Base-by-base conservation (phyloP, 139 green algal species). In the Deuterostichococcus epilithicus region DNA sequence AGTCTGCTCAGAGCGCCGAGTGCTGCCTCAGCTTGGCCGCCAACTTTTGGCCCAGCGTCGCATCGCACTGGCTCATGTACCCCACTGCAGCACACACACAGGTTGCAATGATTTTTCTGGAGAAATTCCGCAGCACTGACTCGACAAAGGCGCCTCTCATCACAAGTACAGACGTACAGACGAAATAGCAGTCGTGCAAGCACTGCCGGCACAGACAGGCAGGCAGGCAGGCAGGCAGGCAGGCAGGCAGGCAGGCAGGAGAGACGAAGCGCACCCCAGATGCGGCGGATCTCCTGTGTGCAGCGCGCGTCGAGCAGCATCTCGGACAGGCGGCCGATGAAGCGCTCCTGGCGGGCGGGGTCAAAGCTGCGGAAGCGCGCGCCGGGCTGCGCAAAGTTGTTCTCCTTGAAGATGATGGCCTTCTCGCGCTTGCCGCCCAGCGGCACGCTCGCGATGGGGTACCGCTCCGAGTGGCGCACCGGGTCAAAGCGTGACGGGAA, bases 401-500 rank as follows among this genome's bases (percentile, higher is more conserved):
- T 98, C 80, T 98, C 94, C 37, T 83, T 81, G 13, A 68, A n/a
- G 45, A 81, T 75, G 37, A 76, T 80, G 18, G 79, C 77, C 83
- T 89, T 92, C 86, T 95, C 92, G 47, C 94, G 88, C n/a, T 72
- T 76, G 69, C 92, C 94, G 10, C 58, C 74, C 3, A 97, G 30
- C 28, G 70, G 69, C 38, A 73, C 75, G 68, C 75, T 73, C 60
- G 82, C 76, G 32, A 87, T 83, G 23, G 95, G 94, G 45, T 88
- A 89, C 5, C 65, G 78, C 80, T 94, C 88, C 3, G 94, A 89
- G 73, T 98, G 87, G 70, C 91, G 86, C 25, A 88, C 90, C 5
- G 89, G 88, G 84, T 97, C 94, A 75, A 95, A 94, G 66, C 94
- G 89, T 1, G 87, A 94, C 2, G 94, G 94, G 88, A 98, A 98